Evolutionary conservation across 495 filamentous ascomycete genomes (phyloP), one percentile per base, ranked within the genome.

Genomic region (Evernia prunastri): DNA sequence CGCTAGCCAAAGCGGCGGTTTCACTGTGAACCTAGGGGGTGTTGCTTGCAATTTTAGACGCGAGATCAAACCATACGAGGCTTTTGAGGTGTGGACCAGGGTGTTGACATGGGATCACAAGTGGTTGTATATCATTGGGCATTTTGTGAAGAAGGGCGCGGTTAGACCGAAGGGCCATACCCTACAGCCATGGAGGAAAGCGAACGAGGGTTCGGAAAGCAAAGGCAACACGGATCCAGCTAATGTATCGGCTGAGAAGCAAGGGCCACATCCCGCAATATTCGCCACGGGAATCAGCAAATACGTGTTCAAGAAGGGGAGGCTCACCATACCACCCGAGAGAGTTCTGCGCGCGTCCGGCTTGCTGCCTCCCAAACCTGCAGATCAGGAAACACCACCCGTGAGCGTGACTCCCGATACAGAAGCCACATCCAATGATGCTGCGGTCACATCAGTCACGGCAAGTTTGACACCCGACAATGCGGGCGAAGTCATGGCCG

Each of bases 281-380:
- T 85, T 87, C 66, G 92, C 92, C 3, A 87, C 85, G 4, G 87
- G 84, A 5, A 67, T 97, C 17, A 87, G 84, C 68, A 93, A 94
- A 77, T 97, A 94, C 71, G 92, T 96, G 1, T 87, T 92, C 70
- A 97, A 97, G 78, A 84, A 89, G 70, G 92, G 91, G 0, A 78
- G 94, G n/a, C 76, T 92, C 67, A 98, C 93, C 10, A 82, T 97
- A 11, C 82, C 89, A 49, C 91, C 93, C 9, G 91, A 92, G 72
- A 77, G 88, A 43, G 80, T 93, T 20, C 77, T 97, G 20, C 76
- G 82, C 54, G 81, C 86, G 47, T 84, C 83, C 47, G 84, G 84
- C 12, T 75, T 96, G 71, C 76, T 97, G 29, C 88, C 89, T 4
- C 71, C 63, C 29, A 76, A 77, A 53, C 81, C 82, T 0, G 65